Evolutionary conservation across 2,329 filamentous ascomycete genomes (phyloP), one percentile per base, ranked within the genome.

Genomic region (Penicillium italicum): DNA sequence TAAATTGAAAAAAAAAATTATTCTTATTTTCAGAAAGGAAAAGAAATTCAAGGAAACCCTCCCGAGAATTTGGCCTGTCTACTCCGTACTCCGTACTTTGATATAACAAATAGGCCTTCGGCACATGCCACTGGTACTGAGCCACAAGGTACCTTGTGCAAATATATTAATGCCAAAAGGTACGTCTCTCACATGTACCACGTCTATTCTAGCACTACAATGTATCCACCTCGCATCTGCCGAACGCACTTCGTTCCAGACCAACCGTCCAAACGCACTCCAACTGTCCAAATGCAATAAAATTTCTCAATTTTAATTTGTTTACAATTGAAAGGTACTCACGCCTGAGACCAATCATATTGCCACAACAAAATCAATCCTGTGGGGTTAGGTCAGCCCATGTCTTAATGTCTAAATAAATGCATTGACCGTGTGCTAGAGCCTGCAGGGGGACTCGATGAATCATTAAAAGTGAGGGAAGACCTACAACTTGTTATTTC

Each of bases 381-480:
- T 58, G 53, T 59, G 57, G 59, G 48, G 45, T 57, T 50, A 53
- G 55, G 20, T 51, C 56, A 40, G 52, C 24, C 51, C 52, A 58
- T 61, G 61, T 62, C 59, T 59, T 58, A 63, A 58, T 61, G 61
- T 62, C 59, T 60, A 57, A 63, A 58, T n/a, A n/a, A n/a, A n/a
- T 64, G 58, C 60, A 63, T 55, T 61, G 62, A 59, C 63, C 58
- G 52, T 53, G 55, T 64, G 60, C 57, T 60, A 46, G 42, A 59
- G 59, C 57, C 56, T 56, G 59, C 53, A 57, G 50, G 45, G 31
- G 33, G 54, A 62, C 60, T 55, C 55, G 62, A 63, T 62, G 60
- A 59, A 52, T 62, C 62, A 45, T 37, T 36, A 20, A 44, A 51
- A 30, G 8, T 44, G 38, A 44, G 30, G 28, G 41, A 30, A 34